Conservation (phyloP, 176 grass and related monocot species). For the Aegilops sharonensis region DNA sequence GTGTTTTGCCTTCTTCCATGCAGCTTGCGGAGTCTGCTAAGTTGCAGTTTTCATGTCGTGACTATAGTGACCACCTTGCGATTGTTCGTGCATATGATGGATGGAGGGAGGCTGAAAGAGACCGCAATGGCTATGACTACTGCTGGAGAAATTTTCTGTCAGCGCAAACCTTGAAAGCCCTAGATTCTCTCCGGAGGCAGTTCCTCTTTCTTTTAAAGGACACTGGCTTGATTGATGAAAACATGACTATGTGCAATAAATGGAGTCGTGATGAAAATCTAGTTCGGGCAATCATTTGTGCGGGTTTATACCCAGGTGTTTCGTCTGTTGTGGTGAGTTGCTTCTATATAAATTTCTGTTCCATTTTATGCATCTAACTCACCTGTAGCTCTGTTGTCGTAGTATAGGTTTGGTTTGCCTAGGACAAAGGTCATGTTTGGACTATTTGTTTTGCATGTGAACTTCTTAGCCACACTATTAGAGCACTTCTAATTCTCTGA, state of each 20-base stretch:
- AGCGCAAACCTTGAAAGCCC: slow-evolving; percentile 84
- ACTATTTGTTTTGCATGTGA: slow-evolving; percentile 11
- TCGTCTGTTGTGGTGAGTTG: slow-evolving; percentile 87
- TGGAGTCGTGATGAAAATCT: slow-evolving; percentile 93
- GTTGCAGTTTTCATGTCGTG: slow-evolving; percentile 81
- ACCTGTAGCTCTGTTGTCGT: background rate
- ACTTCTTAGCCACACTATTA: background rate
- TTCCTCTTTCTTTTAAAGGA: slow-evolving; percentile 90
- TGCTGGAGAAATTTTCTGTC: slow-evolving; percentile 99
- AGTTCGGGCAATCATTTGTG: slow-evolving; percentile 87
- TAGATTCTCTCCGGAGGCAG: slow-evolving; percentile 86
- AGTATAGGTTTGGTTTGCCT: background rate
- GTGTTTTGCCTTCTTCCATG: slow-evolving; percentile 34
- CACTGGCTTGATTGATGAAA: slow-evolving; percentile 81
- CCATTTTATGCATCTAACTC: background rate
- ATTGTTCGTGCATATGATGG: slow-evolving; percentile 87
- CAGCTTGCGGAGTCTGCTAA: slow-evolving; percentile 94
- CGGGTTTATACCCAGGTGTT: slow-evolving; percentile 95
- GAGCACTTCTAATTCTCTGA: background rate
- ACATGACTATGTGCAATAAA: slow-evolving; percentile 67
- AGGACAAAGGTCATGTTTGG: background rate
- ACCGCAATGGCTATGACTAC: slow-evolving; percentile 90
- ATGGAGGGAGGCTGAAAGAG: slow-evolving; percentile 94
- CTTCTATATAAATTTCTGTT: slow-evolving; percentile 16
- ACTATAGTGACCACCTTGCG: slow-evolving; percentile 92